Base-by-base conservation (phyloP, 2,329 filamentous ascomycete genomes). In the Aureobasidium leucospermi region DNA sequence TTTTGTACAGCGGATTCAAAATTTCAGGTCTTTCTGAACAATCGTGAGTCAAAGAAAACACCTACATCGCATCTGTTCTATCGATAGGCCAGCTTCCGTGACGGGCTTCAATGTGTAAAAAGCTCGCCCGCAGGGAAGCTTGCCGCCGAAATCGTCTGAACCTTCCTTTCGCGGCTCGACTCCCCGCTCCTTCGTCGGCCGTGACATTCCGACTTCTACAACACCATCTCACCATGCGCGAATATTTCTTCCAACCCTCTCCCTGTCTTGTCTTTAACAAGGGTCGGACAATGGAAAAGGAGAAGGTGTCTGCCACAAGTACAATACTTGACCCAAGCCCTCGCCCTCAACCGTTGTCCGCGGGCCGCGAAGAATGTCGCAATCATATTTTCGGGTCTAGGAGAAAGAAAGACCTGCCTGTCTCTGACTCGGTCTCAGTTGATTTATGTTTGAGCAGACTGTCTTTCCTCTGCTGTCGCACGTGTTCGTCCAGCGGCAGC, bases 11-110 rank as follows among this genome's bases (percentile, higher is more conserved):
- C 34, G 19, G 4, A 36, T 4, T 2, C 1, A 8, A 1, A 9
- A 10, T 36, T 9, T 42, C 15, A 16, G 36, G 8, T 7, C 15
- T 5, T 8, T 23, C 3, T 34, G 39, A 32, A 34, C 16, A 43
- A 34, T 34, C 13, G 9, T 23, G 41, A 34, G 16, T 28, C 31
- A 19, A 36, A 56, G 11, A 56, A 45, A 45, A 29, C 15, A 36
- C 29, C 39, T 29, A 34, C 52, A 34, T 56, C 52, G 39, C 36
- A 43, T 36, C 6, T 28, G 28, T 29, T 56, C 10, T 36, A 56
- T 47, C 53, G 52, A 57, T 57, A 47, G 53, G 53, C 53, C 53
- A 57, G 53, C 53, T 29, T 57, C 39, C 29, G 38, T 56, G 39
- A 56, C 52, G 39, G 28, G 1, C 52, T 45, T 36, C 41, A 11